Evolutionary conservation across 257 asterid genomes (phyloP).

Genomic region (Datura wrightii): DNA sequence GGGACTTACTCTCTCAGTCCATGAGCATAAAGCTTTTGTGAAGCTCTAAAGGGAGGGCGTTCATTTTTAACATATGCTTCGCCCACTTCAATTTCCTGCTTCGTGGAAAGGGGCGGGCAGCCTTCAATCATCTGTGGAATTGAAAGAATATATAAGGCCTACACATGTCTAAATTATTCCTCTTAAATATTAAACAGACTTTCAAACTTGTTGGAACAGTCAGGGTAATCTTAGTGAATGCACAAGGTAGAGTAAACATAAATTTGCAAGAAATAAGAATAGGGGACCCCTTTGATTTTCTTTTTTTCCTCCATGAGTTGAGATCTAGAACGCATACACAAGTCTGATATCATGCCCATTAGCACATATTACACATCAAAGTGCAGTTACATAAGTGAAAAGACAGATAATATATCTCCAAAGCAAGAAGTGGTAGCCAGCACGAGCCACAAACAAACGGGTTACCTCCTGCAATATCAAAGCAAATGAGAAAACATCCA

Average conservation of each 20-base stretch:
- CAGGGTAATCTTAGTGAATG: not conserved
- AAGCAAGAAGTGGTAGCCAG: slow-evolving; percentile 1
- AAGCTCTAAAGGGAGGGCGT: slow-evolving; percentile 86
- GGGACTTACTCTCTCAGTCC: slow-evolving; percentile 70
- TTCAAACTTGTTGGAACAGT: not conserved
- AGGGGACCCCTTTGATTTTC: not conserved
- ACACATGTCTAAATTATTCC: not conserved
- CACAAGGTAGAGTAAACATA: not conserved
- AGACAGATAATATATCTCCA: not conserved
- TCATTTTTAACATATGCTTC: slow-evolving; percentile 73
- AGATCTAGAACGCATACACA: not conserved
- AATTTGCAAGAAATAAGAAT: slow-evolving; percentile 8
- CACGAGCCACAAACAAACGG: not conserved
- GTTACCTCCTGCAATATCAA: slow-evolving; percentile 81
- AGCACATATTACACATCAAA: not conserved
- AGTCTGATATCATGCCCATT: not conserved
- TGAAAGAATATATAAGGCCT: not conserved
- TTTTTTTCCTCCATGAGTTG: not conserved
- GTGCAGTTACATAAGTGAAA: not conserved
- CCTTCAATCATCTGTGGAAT: slow-evolving; percentile 84
- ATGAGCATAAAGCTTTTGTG: slow-evolving; percentile 61
- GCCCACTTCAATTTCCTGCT: slow-evolving; percentile 70
- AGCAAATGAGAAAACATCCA: slow-evolving; percentile 91
- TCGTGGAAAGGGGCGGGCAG: slow-evolving; percentile 64
- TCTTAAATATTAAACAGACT: not conserved